Conservation (phyloP, 371 early-diverging fungal species). For the Apophysomyces sp. region DNA sequence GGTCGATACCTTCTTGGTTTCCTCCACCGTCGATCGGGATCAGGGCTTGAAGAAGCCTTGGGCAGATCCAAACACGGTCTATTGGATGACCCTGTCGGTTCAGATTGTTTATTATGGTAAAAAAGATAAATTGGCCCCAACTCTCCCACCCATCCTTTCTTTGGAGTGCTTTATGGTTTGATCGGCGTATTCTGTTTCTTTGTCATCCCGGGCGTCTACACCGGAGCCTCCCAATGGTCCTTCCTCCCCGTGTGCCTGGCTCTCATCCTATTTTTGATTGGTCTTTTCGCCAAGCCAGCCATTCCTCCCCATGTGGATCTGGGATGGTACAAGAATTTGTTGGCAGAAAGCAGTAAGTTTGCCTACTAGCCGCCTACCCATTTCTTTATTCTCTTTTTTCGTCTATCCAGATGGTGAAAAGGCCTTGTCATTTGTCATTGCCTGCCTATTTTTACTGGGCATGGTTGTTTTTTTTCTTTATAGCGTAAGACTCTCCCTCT, state of each 20-base stretch:
- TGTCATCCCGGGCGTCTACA: conserved; percentile 51
- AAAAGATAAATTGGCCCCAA: neutral
- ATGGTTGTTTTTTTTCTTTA: conserved; percentile 51
- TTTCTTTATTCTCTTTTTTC: neutral
- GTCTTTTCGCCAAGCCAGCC: conserved; percentile 36
- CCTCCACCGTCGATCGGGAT: conserved; percentile 50
- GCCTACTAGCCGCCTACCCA: neutral
- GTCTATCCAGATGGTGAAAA: conserved; percentile 48
- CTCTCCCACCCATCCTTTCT: neutral
- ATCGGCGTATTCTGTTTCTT: conserved; percentile 43
- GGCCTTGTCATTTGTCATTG: conserved; percentile 49
- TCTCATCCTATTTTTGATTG: conserved; percentile 31
- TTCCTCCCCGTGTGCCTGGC: conserved; percentile 26
- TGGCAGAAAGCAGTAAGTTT: conserved; percentile 37
- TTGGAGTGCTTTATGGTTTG: conserved; percentile 38
- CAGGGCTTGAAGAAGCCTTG: conserved; percentile 58
- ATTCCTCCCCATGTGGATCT: conserved; percentile 32
- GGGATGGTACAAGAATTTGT: conserved; percentile 40
- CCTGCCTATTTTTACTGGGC: conserved; percentile 46
- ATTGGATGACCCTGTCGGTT: conserved; percentile 37
- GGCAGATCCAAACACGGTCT: conserved; percentile 56
- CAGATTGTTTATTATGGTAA: conserved; percentile 52
- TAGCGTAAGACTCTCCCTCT: conserved; percentile 30
- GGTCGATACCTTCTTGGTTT: conserved; percentile 60
- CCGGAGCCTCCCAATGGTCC: conserved; percentile 34